phyloP scores from a whole-genome alignment of 2,329 filamentous ascomycete genomes.

The Penicillium decumbens region DNA sequence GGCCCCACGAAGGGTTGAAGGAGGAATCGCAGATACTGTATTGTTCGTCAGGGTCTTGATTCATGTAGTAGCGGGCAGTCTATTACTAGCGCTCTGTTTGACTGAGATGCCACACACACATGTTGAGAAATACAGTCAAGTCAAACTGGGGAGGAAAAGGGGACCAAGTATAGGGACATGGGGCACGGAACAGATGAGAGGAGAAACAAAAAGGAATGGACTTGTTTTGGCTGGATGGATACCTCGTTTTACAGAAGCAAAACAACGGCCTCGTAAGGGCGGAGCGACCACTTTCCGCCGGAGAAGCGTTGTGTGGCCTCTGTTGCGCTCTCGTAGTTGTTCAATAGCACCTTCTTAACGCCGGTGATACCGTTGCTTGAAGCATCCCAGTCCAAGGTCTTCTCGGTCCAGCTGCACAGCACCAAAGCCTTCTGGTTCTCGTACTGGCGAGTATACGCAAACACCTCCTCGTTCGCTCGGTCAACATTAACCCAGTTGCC shows the following conservation, averaged over 20 bases:
- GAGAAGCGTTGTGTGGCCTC: slow-evolving; percentile 22
- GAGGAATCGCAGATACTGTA: too few relatives aligned
- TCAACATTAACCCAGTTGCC: slow-evolving; percentile 58
- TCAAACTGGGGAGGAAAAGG: too few relatives aligned
- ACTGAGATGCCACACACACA: too few relatives aligned
- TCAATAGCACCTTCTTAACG: slow-evolving; percentile 29
- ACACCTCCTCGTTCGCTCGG: slow-evolving; percentile 49
- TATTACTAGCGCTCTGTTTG: too few relatives aligned
- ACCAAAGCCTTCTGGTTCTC: slow-evolving; percentile 32
- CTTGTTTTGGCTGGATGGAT: too few relatives aligned
- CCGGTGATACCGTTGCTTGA: slow-evolving; percentile 24
- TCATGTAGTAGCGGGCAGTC: too few relatives aligned
- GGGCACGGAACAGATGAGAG: too few relatives aligned
- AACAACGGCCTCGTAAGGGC: slow-evolving; percentile 34
- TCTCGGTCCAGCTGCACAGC: slow-evolving; percentile 36
- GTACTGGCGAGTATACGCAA: slow-evolving; percentile 51
- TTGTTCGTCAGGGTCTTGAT: too few relatives aligned
- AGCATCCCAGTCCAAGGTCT: slow-evolving; percentile 31
- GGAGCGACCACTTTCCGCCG: slow-evolving; percentile 28
- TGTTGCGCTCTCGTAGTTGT: slow-evolving; percentile 27
- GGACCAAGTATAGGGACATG: too few relatives aligned
- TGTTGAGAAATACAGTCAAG: too few relatives aligned
- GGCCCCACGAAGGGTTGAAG: too few relatives aligned
- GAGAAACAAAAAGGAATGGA: too few relatives aligned
- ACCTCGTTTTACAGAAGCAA: slow-evolving; percentile 24